Evolutionary conservation across 306 rosid genomes (phyloP).

Genomic region (Inga oerstediana): DNA sequence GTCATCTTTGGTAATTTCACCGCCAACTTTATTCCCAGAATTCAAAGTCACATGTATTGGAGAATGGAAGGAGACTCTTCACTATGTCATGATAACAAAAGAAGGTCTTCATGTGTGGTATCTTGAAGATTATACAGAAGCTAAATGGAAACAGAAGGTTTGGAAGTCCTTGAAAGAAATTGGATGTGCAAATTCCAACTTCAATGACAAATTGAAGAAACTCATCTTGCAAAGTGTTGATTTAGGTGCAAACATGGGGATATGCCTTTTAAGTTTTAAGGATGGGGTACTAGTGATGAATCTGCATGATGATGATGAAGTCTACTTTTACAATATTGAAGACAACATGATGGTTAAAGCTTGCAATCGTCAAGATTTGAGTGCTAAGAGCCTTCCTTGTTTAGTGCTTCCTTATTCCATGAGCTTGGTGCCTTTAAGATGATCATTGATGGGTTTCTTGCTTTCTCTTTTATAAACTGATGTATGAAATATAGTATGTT

Average conservation of each 20-base stretch:
- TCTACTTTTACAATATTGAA: conserved; percentile 48
- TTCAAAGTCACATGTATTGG: conserved; percentile 52
- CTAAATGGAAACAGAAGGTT: conserved; percentile 38
- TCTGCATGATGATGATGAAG: conserved; percentile 27
- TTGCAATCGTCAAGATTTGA: conserved; percentile 41
- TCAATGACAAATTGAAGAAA: neutral
- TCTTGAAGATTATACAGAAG: conserved; percentile 58
- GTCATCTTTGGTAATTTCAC: conserved; percentile 44
- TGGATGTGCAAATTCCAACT: neutral
- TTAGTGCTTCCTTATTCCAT: conserved; percentile 49
- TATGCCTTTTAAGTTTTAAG: conserved; percentile 53
- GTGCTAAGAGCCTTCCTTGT: conserved; percentile 19
- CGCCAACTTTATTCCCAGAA: conserved; percentile 42
- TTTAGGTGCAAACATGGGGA: conserved; percentile 15
- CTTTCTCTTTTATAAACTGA: neutral
- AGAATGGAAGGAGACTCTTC: conserved; percentile 50
- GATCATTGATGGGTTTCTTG: neutral
- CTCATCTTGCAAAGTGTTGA: neutral
- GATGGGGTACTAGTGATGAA: conserved; percentile 52
- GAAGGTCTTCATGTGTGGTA: conserved; percentile 62
- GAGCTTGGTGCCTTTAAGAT: conserved; percentile 51
- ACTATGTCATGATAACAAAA: conserved; percentile 57
- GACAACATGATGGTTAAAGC: conserved; percentile 28
- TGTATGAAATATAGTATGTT: neutral
- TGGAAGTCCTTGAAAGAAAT: conserved; percentile 12